Evolutionary conservation across 208 protist genomes (phyloP).

Genomic region (Trypanosoma conorhini): DNA sequence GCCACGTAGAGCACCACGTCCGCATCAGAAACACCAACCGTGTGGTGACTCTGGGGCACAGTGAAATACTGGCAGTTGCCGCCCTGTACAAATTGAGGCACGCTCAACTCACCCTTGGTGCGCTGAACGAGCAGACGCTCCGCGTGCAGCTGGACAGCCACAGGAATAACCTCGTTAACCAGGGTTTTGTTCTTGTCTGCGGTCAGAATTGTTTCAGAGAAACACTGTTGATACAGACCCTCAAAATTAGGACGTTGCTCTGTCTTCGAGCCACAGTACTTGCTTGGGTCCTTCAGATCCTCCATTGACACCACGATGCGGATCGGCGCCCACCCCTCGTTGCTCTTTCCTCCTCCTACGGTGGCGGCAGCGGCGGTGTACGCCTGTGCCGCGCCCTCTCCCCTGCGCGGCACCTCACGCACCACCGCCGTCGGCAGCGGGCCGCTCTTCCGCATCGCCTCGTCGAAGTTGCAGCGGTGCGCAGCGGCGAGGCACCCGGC

Average conservation of each 20-base stretch:
- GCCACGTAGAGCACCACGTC: conserved; percentile 34
- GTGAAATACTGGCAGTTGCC: conserved; percentile 18
- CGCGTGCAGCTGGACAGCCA: conserved; percentile 30
- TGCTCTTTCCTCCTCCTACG: not conserved
- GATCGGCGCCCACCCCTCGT: conserved; percentile 27
- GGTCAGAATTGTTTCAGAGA: conserved; percentile 39
- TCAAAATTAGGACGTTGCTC: conserved; percentile 15
- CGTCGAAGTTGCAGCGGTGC: no score
- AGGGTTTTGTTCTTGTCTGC: conserved; percentile 26
- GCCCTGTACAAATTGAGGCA: not conserved
- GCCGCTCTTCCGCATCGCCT: no score
- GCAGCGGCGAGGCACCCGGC: no score
- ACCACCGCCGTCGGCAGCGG: not conserved
- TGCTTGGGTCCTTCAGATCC: conserved; percentile 32
- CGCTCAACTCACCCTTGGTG: not conserved
- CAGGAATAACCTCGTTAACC: conserved; percentile 34
- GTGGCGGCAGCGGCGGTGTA: not conserved
- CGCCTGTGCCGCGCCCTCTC: conserved; percentile 9
- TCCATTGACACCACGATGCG: conserved; percentile 39
- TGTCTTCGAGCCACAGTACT: conserved; percentile 40
- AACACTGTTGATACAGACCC: conserved; percentile 11
- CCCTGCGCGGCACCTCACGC: not conserved
- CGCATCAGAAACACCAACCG: conserved; percentile 3
- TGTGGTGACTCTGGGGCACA: conserved; percentile 13
- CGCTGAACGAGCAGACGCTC: not conserved